Evolutionary conservation across 2,329 filamentous ascomycete species (phyloP).

Genomic region (Epichloe elymi): DNA sequence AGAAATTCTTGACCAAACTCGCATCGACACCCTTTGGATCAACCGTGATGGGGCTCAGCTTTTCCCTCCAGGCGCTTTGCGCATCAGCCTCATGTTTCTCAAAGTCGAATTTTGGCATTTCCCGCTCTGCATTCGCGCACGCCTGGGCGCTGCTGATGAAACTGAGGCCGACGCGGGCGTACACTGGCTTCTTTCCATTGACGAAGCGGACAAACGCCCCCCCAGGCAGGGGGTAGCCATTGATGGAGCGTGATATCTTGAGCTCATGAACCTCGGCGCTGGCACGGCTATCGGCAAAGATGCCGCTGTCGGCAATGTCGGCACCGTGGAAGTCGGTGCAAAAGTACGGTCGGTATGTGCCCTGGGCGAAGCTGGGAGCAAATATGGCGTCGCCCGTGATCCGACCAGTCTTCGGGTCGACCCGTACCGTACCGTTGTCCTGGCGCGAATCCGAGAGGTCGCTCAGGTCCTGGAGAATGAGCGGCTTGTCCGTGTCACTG

Average conservation of each 20-base stretch:
- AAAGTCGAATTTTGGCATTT: conserved; percentile 59
- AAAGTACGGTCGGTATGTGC: conserved; percentile 46
- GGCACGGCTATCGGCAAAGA: conserved; percentile 46
- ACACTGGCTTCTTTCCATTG: conserved; percentile 35
- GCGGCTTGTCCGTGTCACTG: conserved; percentile 29
- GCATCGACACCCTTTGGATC: conserved; percentile 37
- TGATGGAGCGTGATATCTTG: conserved; percentile 34
- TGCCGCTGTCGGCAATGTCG: conserved; percentile 43
- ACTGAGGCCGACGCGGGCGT: conserved; percentile 54
- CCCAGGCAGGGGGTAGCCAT: conserved; percentile 41
- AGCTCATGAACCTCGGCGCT: conserved; percentile 33
- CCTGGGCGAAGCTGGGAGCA: conserved; percentile 50
- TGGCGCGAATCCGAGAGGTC: conserved; percentile 49
- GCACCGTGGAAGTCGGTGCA: conserved; percentile 55
- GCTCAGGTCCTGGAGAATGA: conserved; percentile 52
- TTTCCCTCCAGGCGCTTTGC: conserved; percentile 44
- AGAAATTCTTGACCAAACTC: conserved; percentile 49
- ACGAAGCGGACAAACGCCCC: conserved; percentile 54
- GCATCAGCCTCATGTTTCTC: conserved; percentile 37
- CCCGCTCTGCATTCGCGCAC: conserved; percentile 52
- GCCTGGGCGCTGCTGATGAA: conserved; percentile 55
- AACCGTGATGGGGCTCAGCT: conserved; percentile 45
- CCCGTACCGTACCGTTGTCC: conserved; percentile 41
- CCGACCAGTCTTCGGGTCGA: conserved; percentile 42
- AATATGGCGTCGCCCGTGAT: conserved; percentile 52